Percentiles rank a stretch among this genome's conserved stretches.
Evolutionary conservation across 1,284 basidiomycete genomes (phyloP).

Genomic region (Pulchroboletus neoregius): DNA sequence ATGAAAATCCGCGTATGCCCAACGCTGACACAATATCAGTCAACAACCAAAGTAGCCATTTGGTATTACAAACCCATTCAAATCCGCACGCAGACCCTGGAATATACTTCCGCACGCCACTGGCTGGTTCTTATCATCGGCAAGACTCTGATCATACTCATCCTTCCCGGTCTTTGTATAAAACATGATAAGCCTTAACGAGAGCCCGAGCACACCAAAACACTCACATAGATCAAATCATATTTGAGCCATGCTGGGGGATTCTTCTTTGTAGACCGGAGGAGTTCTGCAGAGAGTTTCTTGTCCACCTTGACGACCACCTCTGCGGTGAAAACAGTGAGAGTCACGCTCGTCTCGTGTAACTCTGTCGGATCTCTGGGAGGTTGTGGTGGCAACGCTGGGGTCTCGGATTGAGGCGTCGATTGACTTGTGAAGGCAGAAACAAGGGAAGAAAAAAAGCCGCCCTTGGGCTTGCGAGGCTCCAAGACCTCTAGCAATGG

Average conservation of each 20-base stretch:
- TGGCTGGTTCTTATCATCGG: conserved; percentile 58
- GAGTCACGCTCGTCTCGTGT: conserved; percentile 62
- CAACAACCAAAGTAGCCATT: background rate
- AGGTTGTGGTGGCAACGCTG: conserved; percentile 37
- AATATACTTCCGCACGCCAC: conserved; percentile 74
- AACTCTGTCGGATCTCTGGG: conserved; percentile 54
- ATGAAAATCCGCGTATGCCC: conserved; percentile 76
- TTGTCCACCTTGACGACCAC: conserved; percentile 72
- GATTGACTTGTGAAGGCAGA: conserved; percentile 51
- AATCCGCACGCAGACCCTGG: conserved; percentile 78
- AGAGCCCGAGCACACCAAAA: background rate
- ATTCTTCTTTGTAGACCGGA: conserved; percentile 94
- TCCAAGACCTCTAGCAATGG: conserved; percentile 35
- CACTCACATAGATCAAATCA: conserved; percentile 80
- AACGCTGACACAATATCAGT: conserved; percentile 37
- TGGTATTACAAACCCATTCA: conserved; percentile 61
- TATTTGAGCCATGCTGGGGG: conserved; percentile 78
- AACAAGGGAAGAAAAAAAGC: conserved; percentile 79
- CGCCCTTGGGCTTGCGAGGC: conserved; percentile 40
- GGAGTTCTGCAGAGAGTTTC: conserved; percentile 75
- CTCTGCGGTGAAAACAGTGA: conserved; percentile 83
- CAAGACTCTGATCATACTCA: conserved; percentile 76
- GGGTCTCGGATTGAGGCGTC: conserved; percentile 33
- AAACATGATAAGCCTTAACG: conserved; percentile 1
- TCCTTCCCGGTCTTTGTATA: conserved; percentile 74